phyloP scores from a whole-genome alignment of 2,329 filamentous ascomycete genomes.

The Penicillium sp. region DNA sequence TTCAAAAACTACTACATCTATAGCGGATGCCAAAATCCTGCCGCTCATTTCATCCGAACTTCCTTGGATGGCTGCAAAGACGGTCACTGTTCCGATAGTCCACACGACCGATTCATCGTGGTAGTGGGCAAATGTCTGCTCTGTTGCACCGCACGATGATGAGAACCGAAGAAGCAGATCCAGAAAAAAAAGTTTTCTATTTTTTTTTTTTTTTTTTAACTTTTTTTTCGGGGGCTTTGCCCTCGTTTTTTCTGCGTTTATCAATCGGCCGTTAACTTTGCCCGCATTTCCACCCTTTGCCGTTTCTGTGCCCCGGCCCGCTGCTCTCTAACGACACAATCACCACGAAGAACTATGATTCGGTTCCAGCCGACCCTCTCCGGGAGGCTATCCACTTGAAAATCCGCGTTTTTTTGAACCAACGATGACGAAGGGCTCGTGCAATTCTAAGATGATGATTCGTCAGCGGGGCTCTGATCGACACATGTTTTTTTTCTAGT shows the following conservation, averaged over 20 bases:
- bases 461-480: conserved; percentile 21
- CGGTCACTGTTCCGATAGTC: conserved; percentile 63
- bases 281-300: not conserved
- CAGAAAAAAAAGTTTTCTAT: not conserved
- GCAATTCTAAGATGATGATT: conserved; percentile 12
- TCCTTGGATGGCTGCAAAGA: conserved; percentile 68
- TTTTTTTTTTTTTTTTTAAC: not conserved
- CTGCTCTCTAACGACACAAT: not conserved
- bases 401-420: conserved; percentile 12
- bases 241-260: not conserved
- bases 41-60: conserved; percentile 71
- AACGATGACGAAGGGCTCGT: conserved; percentile 4
- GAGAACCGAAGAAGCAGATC: not conserved
- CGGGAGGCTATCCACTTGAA: conserved; percentile 6
- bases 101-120: conserved; percentile 76
- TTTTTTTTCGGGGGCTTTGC: not conserved
- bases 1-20: conserved; percentile 80
- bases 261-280: not conserved
- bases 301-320: conserved; percentile 1
- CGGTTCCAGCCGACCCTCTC: conserved; percentile 18
- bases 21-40: conserved; percentile 69
- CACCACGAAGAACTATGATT: conserved; percentile 18
- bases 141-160: conserved; percentile 39
- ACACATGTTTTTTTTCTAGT: conserved; percentile 11
- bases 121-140: conserved; percentile 66